Conservation (phyloP, 371 early-diverging fungal species). For the Gilbertella persicaria region DNA sequence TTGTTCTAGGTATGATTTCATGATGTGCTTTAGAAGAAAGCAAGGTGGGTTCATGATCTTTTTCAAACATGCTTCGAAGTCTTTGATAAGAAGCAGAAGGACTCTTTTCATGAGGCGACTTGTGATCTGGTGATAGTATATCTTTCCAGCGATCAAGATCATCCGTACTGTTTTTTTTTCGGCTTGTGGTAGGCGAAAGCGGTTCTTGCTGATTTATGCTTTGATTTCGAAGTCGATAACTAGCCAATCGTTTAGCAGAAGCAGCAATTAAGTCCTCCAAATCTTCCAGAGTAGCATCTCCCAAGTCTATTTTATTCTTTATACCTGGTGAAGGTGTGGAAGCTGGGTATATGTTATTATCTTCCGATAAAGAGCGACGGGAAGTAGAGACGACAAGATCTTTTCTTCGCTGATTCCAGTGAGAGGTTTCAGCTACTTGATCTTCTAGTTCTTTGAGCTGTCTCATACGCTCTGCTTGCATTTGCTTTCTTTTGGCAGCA, state of each 20-base stretch:
- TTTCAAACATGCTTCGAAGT: conserved; percentile 26
- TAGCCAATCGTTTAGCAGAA: conserved; percentile 46
- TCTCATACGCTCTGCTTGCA: conserved; percentile 38
- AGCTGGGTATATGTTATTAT: conserved; percentile 9
- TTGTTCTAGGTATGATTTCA: neutral
- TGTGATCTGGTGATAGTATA: neutral
- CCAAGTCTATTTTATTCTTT: conserved; percentile 27
- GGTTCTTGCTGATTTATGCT: conserved; percentile 2
- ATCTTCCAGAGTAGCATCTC: conserved; percentile 46
- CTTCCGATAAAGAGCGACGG: conserved; percentile 16
- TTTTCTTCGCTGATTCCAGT: conserved; percentile 35
- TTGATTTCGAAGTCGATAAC: conserved; percentile 33
- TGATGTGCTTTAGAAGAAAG: conserved; percentile 15
- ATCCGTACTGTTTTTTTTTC: conserved; percentile 4
- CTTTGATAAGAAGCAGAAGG: conserved; percentile 27
- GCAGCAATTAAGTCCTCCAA: conserved; percentile 50
- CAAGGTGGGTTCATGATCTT: conserved; percentile 4
- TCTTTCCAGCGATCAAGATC: conserved; percentile 22
- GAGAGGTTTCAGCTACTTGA: conserved; percentile 38
- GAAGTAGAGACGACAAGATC: conserved; percentile 24
- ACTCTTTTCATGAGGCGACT: conserved; percentile 11
- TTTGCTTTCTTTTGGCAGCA: conserved; percentile 31
- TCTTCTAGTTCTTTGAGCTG: conserved; percentile 47
- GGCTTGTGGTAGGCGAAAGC: neutral
- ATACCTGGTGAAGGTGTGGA: conserved; percentile 2